Percentiles rank a stretch among this genome's conserved stretches.
Evolutionary conservation across 345 rosid species (phyloP).

Genomic region (Schrenkiella parvula): DNA sequence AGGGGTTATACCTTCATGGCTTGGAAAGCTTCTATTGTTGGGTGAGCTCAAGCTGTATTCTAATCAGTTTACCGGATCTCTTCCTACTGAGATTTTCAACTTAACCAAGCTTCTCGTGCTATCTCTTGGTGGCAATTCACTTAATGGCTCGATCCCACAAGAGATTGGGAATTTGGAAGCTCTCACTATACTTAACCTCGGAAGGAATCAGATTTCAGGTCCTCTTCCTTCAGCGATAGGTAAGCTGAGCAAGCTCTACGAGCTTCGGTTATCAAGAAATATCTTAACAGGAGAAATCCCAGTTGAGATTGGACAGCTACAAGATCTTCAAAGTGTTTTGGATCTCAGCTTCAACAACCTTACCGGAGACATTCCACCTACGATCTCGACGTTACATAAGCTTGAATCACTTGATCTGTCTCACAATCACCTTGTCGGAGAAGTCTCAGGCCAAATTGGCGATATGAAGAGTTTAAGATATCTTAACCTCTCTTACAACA

Average conservation of each 20-base stretch:
- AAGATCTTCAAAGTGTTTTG: slow-evolving; percentile 74
- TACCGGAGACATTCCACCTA: slow-evolving; percentile 55
- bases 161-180: slow-evolving; percentile 67
- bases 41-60: slow-evolving; percentile 85
- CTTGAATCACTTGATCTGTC: slow-evolving; percentile 72
- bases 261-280: slow-evolving; percentile 69
- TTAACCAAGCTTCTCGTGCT: slow-evolving; percentile 65
- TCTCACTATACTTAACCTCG: slow-evolving; percentile 73
- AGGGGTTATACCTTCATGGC: slow-evolving; percentile 67
- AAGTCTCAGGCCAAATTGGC: slow-evolving; percentile 55
- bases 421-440: slow-evolving; percentile 57
- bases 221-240: slow-evolving; percentile 58
- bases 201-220: slow-evolving; percentile 71
- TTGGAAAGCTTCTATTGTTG: slow-evolving; percentile 55
- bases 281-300: slow-evolving; percentile 63
- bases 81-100: slow-evolving; percentile 64
- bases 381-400: slow-evolving; percentile 63
- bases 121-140: slow-evolving; percentile 58
- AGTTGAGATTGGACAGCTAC: slow-evolving; percentile 58
- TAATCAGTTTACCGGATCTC: slow-evolving; percentile 53
- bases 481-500: slow-evolving; percentile 73
- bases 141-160: slow-evolving; percentile 57
- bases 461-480: slow-evolving; percentile 70
- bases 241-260: slow-evolving; percentile 67
- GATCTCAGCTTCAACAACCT: slow-evolving; percentile 69